Base-by-base conservation (phyloP, 2,329 filamentous ascomycete species). In the Penicillium sp. region DNA sequence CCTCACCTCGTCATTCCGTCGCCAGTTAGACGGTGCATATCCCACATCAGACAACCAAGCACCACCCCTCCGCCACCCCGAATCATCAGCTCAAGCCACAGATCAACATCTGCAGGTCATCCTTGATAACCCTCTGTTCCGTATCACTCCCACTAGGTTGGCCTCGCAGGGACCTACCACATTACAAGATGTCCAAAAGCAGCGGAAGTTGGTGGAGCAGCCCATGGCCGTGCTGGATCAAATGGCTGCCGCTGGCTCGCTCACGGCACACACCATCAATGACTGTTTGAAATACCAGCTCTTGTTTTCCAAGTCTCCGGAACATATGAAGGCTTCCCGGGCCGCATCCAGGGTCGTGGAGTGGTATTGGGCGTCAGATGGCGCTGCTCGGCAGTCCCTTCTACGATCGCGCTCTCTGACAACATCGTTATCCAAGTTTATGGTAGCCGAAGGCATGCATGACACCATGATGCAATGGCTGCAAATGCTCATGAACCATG, bases 1-100 rank as follows among this genome's bases (percentile, higher is more conserved):
- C 18, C 79, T 89, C 59, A 87, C 84, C 21, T 79, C 78, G 39
- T 87, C 85, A 11, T 89, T 89, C 68, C 79, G 84, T 60, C 76
- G 79, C 47, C 84, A 87, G 55, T 79, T 89, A 40, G 85, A 88
- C 63, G 77, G 75, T 49, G 80, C 82, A 55, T 81, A 87, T 71
- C 81, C 80, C 16, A 65, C 68, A 43, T 43, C 50, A 31, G 59
- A 63, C n/a, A 56, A 58, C 39, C 29, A 57, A 60, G 52, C 38
- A 11, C 57, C 56, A 44, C 43, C 58, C 14, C 55, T 64, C 34
- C 61, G 58, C 34, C 65, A 71, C 47, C 54, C 63, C 32, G 59
- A 67, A 54, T 68, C 66, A 22, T 67, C 71, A 16, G 59, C 55
- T 22, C 63, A 72, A 59, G 66, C 73, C 43, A 67, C 74, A 38